Conservation (phyloP, 306 rosid species). For the Cicer pinnatifidum region DNA sequence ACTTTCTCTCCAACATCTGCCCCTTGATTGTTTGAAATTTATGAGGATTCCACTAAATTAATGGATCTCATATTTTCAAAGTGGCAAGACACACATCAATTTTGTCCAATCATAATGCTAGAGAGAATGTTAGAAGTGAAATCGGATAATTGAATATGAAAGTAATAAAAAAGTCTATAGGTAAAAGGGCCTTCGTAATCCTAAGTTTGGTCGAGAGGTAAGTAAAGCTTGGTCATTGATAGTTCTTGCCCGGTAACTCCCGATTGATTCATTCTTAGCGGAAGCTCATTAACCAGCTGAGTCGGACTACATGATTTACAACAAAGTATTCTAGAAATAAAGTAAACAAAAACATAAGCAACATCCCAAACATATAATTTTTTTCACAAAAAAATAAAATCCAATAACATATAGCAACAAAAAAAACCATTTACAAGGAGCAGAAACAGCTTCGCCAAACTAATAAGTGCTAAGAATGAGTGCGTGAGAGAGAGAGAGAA, state of each 20-base stretch:
- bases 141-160: conserved; percentile 16
- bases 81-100: background rate
- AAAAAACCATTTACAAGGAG: background rate
- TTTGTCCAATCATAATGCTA: background rate
- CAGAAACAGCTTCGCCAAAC: background rate
- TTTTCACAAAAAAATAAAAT: background rate
- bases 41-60: background rate
- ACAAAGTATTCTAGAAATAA: conserved; percentile 4
- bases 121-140: background rate
- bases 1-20: background rate
- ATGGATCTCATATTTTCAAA: background rate
- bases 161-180: background rate
- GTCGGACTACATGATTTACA: too few relatives aligned
- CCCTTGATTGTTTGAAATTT: background rate
- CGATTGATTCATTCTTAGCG: too few relatives aligned
- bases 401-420: background rate
- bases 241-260: too few relatives aligned
- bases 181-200: too few relatives aligned
- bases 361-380: background rate
- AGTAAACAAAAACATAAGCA: background rate
- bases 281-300: too few relatives aligned
- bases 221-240: too few relatives aligned
- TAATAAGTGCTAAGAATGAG: background rate
- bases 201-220: too few relatives aligned
- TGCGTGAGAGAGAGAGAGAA: conserved; percentile 20